A percentile compares a stretch with the other conserved stretches of the same genome.
Evolutionary conservation across 148 eudicot genomes (phyloP).

Genomic region (Tetragonia tetragonoides): DNA sequence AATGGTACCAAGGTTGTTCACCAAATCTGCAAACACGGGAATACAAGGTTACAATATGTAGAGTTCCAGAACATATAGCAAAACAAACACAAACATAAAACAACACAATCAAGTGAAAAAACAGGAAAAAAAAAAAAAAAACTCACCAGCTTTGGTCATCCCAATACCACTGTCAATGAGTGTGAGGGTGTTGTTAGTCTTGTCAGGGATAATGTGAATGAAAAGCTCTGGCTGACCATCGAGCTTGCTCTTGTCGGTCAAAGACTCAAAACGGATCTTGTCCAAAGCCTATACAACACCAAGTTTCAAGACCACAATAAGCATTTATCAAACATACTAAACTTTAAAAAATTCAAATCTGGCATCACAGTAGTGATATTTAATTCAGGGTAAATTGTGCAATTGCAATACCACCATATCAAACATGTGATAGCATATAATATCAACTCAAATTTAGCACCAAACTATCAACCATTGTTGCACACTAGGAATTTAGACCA

Average conservation of each 20-base stretch:
- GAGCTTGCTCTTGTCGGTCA: slow-evolving; percentile 72
- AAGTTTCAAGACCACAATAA: background rate
- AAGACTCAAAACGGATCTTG: slow-evolving; percentile 62
- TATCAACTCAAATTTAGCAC: no score
- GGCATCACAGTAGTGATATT: no score
- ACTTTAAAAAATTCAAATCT: no score
- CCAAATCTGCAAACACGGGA: slow-evolving; percentile 51
- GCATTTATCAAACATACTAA: background rate
- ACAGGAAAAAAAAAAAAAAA: background rate
- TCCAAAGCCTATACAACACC: slow-evolving; percentile 43
- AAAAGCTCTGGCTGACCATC: slow-evolving; percentile 69
- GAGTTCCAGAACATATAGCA: background rate
- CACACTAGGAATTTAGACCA: no score
- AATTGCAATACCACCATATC: no score
- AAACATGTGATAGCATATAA: no score
- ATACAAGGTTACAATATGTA: background rate
- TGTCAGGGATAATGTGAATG: slow-evolving; percentile 67
- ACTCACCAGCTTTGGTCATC: slow-evolving; percentile 75
- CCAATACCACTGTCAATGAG: slow-evolving; percentile 82
- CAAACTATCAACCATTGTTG: no score
- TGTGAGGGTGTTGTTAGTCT: slow-evolving; percentile 54
- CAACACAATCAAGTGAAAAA: background rate
- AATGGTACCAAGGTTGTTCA: slow-evolving; percentile 76
- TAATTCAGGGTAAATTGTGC: no score
- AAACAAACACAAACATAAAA: background rate